Base-by-base conservation (phyloP, 2,329 filamentous ascomycete species). In the Colletotrichum tabaci region DNA sequence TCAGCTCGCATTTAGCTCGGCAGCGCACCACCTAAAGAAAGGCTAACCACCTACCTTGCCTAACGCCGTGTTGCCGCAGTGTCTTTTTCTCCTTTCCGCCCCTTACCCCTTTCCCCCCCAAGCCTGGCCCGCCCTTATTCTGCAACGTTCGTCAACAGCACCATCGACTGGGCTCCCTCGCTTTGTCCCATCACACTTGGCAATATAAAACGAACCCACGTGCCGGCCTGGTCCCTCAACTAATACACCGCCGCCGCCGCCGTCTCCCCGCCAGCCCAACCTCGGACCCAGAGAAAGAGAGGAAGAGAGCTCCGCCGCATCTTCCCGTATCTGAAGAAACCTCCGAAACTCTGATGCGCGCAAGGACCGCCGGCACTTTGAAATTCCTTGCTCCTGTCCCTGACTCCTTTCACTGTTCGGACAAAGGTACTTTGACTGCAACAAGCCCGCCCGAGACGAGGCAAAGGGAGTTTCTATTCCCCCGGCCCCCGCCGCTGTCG, bases 121-220 rank as follows among this genome's bases (percentile, higher is more conserved):
- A 40, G 4, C 30, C n/a, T 44, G n/a, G n/a, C n/a, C 40, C 50
- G 38, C 46, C 42, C 40, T 70, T 42, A 61, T 67, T 58, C 57
- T 71, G 68, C 64, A 68, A 71, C 68, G 56, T 67, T 70, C 53
- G 55, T 61, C 62, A 67, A 67, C 64, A 62, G 57, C 63, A 61
- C 61, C 55, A 53, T 55, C 67, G 53, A 61, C 35, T 10, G 35
- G 35, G 40, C 35, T 53, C 26, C 15, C 10, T 67, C 61, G 67
- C 68, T 71, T 71, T 71, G 57, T 71, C 35, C 35, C 40, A 42
- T 60, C 46, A 46, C 50, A 71, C 63, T 50, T 13, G 35, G 46
- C 30, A 42, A 52, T 44, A 50, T 40, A 9, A 9, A 38, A 38
- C 8, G 35, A 38, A 8, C 47, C 42, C 56, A 44, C 15, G 21